Conservation (phyloP, 1,284 basidiomycete species). For the Termitomyces sp. region DNA sequence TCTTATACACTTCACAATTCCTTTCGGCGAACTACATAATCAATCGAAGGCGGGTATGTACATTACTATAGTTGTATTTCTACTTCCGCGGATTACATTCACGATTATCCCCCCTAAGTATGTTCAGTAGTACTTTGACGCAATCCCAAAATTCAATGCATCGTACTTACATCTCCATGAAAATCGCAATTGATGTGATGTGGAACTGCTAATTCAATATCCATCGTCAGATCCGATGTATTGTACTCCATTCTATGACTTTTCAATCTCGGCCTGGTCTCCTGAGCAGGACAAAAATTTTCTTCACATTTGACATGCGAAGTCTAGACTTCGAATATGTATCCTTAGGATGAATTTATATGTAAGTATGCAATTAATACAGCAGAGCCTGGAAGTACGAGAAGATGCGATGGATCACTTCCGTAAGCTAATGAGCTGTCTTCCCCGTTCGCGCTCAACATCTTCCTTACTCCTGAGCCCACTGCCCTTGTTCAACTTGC, state of each 20-base stretch:
- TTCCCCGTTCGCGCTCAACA: conserved; percentile 68
- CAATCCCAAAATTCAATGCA: no score
- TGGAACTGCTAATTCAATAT: neutral
- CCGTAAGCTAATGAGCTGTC: conserved; percentile 59
- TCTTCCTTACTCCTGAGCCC: conserved; percentile 62
- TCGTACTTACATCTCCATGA: neutral
- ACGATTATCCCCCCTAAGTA: conserved; percentile 2
- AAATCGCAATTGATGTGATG: neutral
- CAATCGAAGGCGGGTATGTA: conserved; percentile 8
- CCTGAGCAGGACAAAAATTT: no score
- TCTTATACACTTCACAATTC: conserved; percentile 1
- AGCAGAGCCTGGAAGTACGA: neutral
- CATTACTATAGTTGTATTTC: conserved; percentile 9
- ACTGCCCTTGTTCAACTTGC: conserved; percentile 61
- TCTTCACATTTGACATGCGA: neutral
- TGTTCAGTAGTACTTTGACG: conserved; percentile 1
- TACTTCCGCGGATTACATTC: conserved; percentile 5
- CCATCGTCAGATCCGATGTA: neutral
- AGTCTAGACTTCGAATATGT: neutral
- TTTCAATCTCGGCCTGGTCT: no score
- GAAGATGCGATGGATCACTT: conserved; percentile 27
- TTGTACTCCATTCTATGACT: no score
- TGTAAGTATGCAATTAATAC: conserved; percentile 12
- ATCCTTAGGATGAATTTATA: neutral
- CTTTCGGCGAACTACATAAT: neutral